Base-by-base conservation (phyloP, 2,329 filamentous ascomycete species). In the Claviceps maximensis region DNA sequence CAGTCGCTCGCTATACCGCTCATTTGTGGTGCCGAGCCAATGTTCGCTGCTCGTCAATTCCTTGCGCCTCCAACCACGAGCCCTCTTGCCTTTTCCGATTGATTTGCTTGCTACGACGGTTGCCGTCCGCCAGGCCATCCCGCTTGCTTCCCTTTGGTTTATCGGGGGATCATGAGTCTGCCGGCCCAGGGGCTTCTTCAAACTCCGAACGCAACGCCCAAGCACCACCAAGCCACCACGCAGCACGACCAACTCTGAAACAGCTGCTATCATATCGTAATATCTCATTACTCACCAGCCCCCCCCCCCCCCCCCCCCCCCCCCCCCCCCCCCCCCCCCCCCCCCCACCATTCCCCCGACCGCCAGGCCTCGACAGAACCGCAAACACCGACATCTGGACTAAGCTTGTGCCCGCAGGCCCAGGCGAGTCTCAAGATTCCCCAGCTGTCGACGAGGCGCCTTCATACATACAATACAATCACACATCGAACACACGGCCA, bases 181-280 rank as follows among this genome's bases (percentile, higher is more conserved):
- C 51, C 56, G 49, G 56, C 54, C 52, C 47, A 29, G 49, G 54
- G 41, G 50, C 53, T 48, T 53, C 53, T 48, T 53, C 56, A 57
- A 55, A 51, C 49, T 55, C 50, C 52, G 46, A 44, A 52, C 51
- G 44, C 53, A 48, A 27, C 19, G 33, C 44, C 45, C 31, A 50
- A 33, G 38, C 33, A 36, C 33, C 33, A 4, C 12, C 33, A 17
- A 52, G 48, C 52, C 29, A 29, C 29, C 29, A 9, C 29, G 6
- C 31, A 33, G 8, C 31, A 33, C 31, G 31, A 33, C 31, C 1
- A 33, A 10, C 31, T 4, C 8, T 8, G 27, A 29, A 29, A 29
- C 27, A 29, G 27, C 8, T 29, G 8, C 27, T 58, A 36, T 33
- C 31, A n/a, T 10, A 33, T 38, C 33, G 4, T 9, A 31, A 46